Evolutionary conservation across 352 stramenopile species (phyloP).

Genomic region (Phytophthora cryptogea): DNA sequence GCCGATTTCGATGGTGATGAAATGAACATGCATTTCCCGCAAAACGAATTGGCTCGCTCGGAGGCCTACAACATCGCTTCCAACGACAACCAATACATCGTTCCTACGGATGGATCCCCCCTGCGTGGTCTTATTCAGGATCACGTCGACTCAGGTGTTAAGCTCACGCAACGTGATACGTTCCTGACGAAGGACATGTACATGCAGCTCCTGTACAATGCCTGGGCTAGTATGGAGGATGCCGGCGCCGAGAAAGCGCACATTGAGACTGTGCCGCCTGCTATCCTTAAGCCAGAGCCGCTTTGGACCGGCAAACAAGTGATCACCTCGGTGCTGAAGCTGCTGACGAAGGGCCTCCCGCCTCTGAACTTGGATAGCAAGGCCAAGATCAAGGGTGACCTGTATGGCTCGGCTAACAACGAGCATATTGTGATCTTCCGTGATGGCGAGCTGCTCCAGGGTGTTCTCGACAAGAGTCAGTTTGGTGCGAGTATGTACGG

Average conservation of each 20-base stretch:
- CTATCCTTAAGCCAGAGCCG: conserved; percentile 96
- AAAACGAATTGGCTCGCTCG: conserved; percentile 97
- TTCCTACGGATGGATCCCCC: conserved; percentile 97
- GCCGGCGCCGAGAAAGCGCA: conserved; percentile 86
- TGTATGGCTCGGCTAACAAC: conserved; percentile 94
- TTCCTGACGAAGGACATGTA: conserved; percentile 99
- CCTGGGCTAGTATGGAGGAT: conserved; percentile 95
- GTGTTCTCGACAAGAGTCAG: conserved; percentile 98
- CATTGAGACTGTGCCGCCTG: conserved; percentile 96
- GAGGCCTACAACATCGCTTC: conserved; percentile 98
- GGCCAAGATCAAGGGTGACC: conserved; percentile 95
- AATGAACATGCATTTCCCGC: conserved; percentile 99
- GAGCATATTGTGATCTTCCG: conserved; percentile 98
- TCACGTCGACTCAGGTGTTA: conserved; percentile 98
- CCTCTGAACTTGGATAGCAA: conserved; percentile 95
- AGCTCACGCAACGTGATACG: conserved; percentile 97
- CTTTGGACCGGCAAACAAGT: conserved; percentile 99
- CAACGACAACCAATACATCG: conserved; percentile 98
- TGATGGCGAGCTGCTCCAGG: conserved; percentile 95
- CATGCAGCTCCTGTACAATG: conserved; percentile 97
- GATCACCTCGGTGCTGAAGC: conserved; percentile 96
- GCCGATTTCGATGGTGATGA: conserved; percentile 99
- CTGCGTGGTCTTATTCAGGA: conserved; percentile 99
- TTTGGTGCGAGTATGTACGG: conserved; percentile 98
- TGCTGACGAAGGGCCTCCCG: conserved; percentile 91